phyloP scores from a whole-genome alignment of 164 flowering plant genomes.

The Vitis labrusca region DNA sequence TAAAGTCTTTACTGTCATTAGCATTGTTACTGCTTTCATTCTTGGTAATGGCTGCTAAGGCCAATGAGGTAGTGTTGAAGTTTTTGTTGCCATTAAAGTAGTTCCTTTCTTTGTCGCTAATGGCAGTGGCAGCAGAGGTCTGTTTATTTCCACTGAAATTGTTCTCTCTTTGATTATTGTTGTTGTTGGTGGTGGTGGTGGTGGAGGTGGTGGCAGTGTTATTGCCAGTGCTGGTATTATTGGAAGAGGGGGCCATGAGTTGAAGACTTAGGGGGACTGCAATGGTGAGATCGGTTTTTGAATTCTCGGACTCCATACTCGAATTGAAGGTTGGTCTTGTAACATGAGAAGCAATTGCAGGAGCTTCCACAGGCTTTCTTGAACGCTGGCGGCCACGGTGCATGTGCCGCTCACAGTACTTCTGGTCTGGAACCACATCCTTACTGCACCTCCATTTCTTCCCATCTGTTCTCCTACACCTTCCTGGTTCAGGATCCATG shows the following conservation, averaged over 20 bases:
- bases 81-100: no score
- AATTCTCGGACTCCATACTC: constrained; percentile 1
- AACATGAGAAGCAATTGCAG: constrained; percentile 7
- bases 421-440: constrained; percentile 22
- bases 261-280: constrained; percentile 22
- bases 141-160: neutral
- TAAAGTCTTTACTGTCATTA: no score
- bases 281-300: constrained; percentile 20
- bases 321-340: neutral
- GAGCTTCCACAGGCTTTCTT: constrained; percentile 45
- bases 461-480: constrained; percentile 45
- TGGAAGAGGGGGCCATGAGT: constrained; percentile 14
- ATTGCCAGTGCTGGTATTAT: neutral
- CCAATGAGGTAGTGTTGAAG: no score
- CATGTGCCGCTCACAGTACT: constrained; percentile 39
- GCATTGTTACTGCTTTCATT: no score
- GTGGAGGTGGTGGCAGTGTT: constrained; percentile 1
- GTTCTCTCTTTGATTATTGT: neutral
- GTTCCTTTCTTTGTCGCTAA: no score
- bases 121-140: no score
- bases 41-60: no score
- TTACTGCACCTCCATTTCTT: constrained; percentile 40
- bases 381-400: constrained; percentile 39
- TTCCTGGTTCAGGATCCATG: constrained; percentile 31
- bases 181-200: constrained; percentile 1